Evolutionary conservation across 1,284 basidiomycete genomes (phyloP).

Genomic region (Moesziomyces aphidis): DNA sequence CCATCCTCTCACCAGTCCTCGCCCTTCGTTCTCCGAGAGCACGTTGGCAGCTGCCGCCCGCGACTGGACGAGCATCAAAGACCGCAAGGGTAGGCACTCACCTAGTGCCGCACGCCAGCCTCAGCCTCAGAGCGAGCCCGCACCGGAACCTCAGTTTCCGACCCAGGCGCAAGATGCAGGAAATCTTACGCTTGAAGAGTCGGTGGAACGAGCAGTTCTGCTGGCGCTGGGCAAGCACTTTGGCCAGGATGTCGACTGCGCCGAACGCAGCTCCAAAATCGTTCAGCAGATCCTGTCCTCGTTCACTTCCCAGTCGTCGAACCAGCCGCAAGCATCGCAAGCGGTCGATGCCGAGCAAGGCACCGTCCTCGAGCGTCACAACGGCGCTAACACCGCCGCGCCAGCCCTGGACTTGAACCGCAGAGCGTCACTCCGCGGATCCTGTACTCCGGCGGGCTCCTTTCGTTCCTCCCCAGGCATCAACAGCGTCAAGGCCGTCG

Average conservation of each 20-base stretch:
- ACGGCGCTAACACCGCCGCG: constrained; percentile 1
- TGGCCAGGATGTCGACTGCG: neutral
- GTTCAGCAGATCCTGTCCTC: constrained; percentile 31
- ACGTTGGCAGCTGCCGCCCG: constrained; percentile 44
- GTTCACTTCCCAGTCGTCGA: constrained; percentile 19
- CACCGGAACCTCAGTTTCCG: neutral
- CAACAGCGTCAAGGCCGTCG: neutral
- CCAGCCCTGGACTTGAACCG: neutral
- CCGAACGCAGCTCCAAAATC: constrained; percentile 26
- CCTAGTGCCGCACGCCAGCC: neutral
- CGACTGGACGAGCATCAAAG: constrained; percentile 43
- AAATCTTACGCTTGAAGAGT: constrained; percentile 15
- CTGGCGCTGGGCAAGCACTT: constrained; percentile 26
- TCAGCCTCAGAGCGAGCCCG: constrained; percentile 1
- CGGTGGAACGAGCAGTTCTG: constrained; percentile 34
- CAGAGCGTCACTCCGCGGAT: constrained; percentile 3
- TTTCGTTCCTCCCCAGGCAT: neutral
- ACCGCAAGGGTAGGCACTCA: constrained; percentile 7
- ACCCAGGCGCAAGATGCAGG: neutral
- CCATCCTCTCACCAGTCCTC: constrained; percentile 15
- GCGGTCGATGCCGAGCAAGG: neutral
- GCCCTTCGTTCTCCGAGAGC: constrained; percentile 40
- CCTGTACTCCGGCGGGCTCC: neutral
- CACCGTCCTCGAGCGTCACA: neutral
- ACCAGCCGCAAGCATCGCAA: constrained; percentile 3